These are phyloP conservation scores for Metarhizium guizhouense DNA, from an alignment of 2,329 filamentous ascomycete genomes.

Conservation along the genomic window DNA sequence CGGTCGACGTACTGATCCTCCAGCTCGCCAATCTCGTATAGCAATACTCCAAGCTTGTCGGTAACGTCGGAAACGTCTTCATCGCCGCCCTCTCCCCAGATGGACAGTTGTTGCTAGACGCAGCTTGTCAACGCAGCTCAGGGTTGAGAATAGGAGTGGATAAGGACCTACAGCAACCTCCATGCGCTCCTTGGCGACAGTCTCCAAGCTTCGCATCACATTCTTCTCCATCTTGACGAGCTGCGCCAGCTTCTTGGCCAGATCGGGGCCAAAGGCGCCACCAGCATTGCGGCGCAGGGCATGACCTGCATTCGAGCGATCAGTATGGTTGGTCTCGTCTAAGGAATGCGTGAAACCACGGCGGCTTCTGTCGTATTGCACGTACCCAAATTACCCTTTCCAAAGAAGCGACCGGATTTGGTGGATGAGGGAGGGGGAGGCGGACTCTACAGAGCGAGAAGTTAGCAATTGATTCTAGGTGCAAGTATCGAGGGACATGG, in stretches of 20 bases:
- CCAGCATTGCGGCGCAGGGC: constrained; percentile 64
- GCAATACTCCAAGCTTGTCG: constrained; percentile 93
- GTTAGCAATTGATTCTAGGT: constrained; percentile 6
- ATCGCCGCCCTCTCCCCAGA: constrained; percentile 93
- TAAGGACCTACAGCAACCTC: constrained; percentile 76
- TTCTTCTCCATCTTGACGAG: constrained; percentile 99
- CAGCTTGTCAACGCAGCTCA: not conserved
- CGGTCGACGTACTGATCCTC: constrained; percentile 98
- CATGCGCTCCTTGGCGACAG: constrained; percentile 93
- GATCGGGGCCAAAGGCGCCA: constrained; percentile 72
- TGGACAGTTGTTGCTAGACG: constrained; percentile 86
- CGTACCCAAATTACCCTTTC: constrained; percentile 77
- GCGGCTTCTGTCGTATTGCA: constrained; percentile 10
- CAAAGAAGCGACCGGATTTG: constrained; percentile 84
- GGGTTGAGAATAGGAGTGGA: not conserved
- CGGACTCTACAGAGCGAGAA: constrained; percentile 57
- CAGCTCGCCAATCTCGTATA: constrained; percentile 97
- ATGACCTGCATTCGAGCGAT: constrained; percentile 37
- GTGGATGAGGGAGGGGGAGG: constrained; percentile 87
- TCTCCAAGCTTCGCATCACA: constrained; percentile 96
- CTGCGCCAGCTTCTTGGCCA: constrained; percentile 95
- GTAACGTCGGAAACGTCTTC: constrained; percentile 98
- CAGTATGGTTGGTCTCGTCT: not conserved
- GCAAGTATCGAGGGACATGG: not conserved
- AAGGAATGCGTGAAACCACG: not conserved